phyloP scores from a whole-genome alignment of 768 basidiomycete genomes.

The Lactifluus piperatus region DNA sequence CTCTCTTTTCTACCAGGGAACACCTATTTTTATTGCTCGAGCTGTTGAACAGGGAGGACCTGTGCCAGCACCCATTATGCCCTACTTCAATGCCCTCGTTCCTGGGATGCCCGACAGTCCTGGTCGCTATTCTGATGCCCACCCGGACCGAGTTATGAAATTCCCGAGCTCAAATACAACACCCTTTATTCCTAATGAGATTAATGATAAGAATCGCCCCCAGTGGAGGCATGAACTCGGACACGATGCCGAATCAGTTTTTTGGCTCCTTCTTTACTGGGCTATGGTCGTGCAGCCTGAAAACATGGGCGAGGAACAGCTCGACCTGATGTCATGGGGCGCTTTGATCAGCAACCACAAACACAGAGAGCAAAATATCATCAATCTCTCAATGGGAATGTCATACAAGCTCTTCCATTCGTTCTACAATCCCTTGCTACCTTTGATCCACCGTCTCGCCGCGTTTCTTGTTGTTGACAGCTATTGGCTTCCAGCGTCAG shows the following conservation, averaged over 20 bases:
- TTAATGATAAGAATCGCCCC: neutral
- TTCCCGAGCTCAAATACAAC: no score
- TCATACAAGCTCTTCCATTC: neutral
- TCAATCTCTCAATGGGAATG: no score
- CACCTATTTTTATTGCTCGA: no score
- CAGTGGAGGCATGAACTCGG: neutral
- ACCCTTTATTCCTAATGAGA: neutral
- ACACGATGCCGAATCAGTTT: neutral
- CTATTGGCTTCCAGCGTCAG: no score
- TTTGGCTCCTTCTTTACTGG: neutral
- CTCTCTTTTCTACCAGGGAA: neutral
- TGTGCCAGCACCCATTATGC: no score
- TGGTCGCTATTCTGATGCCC: no score
- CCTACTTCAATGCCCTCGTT: no score
- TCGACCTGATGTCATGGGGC: neutral
- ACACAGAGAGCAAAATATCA: neutral
- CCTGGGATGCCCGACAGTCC: no score
- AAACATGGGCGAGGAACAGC: neutral
- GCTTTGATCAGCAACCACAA: neutral
- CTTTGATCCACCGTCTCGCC: neutral
- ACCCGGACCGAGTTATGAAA: no score
- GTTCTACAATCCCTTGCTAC: neutral
- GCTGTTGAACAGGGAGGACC: no score
- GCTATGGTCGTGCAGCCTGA: neutral
- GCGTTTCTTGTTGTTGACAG: no score